phyloP scores from a whole-genome alignment of 495 filamentous ascomycete genomes.

The Thozetella sp. region DNA sequence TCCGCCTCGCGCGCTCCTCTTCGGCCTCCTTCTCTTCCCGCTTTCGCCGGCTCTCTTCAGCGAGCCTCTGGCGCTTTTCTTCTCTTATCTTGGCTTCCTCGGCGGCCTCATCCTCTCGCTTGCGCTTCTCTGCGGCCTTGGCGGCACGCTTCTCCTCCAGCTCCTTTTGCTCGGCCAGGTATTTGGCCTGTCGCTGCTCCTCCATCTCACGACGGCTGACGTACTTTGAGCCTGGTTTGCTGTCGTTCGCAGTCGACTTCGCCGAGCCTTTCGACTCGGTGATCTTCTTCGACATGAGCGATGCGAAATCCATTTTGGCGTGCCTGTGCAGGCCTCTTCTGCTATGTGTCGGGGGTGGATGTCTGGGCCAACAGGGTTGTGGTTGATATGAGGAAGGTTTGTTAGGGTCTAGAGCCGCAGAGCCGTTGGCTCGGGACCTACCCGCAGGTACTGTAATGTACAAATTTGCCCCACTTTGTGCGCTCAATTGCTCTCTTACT shows the following conservation, averaged over 20 bases:
- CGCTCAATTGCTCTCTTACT: no score
- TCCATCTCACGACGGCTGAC: slow-evolving; percentile 85
- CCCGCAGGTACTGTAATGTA: no score
- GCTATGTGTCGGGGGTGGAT: not conserved
- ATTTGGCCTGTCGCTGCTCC: slow-evolving; percentile 77
- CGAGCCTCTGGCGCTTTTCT: slow-evolving; percentile 77
- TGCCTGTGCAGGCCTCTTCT: slow-evolving; percentile 1
- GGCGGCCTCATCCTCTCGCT: slow-evolving; percentile 85
- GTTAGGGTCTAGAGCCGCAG: no score
- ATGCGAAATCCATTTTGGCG: slow-evolving; percentile 86
- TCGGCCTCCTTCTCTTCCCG: slow-evolving; percentile 72
- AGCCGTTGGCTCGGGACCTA: no score
- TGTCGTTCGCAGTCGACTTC: not conserved
- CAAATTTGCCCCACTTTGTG: no score
- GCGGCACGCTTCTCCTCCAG: slow-evolving; percentile 69
- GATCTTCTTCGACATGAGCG: slow-evolving; percentile 89
- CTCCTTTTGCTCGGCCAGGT: slow-evolving; percentile 75
- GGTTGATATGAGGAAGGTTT: not conserved
- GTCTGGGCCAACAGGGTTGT: not conserved
- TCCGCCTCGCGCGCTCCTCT: slow-evolving; percentile 49
- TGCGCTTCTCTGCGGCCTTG: slow-evolving; percentile 73
- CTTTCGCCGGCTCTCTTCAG: slow-evolving; percentile 71
- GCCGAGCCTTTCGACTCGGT: slow-evolving; percentile 64
- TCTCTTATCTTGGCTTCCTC: slow-evolving; percentile 67
- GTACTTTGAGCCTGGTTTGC: slow-evolving; percentile 62